Evolutionary conservation across 140 eudicot genomes (phyloP), one percentile per base, ranked within the genome.

Genomic region (Oenanthe javanica): DNA sequence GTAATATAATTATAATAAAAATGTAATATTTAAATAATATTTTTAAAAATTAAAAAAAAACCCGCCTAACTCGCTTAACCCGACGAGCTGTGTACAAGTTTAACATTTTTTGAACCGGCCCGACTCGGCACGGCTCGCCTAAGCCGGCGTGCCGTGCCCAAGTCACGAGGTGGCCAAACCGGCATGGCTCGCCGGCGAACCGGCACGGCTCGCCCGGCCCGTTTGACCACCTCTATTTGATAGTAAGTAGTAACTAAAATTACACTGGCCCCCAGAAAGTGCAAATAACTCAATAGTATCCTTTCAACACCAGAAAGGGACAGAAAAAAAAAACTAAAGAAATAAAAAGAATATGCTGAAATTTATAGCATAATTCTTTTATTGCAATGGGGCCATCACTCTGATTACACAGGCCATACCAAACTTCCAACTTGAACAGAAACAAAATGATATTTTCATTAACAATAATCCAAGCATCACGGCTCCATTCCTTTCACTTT

Each of bases 341-440:
- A 6, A 57, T 15, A n/a, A 50, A 45, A 55, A 64, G 76, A 79
- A 64, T 79, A 79, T 79, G 81, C 81, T 79, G 7, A 69, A 79
- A n/a, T 61, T 14, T 63, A 0, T 42, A 64, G 75, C 76, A 79
- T 79, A 61, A 64, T 79, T 79, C 76, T 79, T 51, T 23, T 45
- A 59, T 6, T 25, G 49, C 18, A 19, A 64, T 63, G 61, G 59
- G 81, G 76, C 81, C n/a, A 71, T 27, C 75, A 48, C 51, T 78
- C 57, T 18, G 61, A 78, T 57, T n/a, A 40, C 27, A 49, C 43
- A 66, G 31, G 46, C 55, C 73, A 61, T 13, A 61, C 59, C 21
- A 47, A 73, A 45, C 55, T 73, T 73, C 47, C 77, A 46, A 45
- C 77, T 45, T 46, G 59, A 45, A 42, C 13, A 21, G 66, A 18